These are phyloP conservation scores for Termitomyces sp. DNA, from an alignment of 768 basidiomycete genomes.

Conservation along the genomic window DNA sequence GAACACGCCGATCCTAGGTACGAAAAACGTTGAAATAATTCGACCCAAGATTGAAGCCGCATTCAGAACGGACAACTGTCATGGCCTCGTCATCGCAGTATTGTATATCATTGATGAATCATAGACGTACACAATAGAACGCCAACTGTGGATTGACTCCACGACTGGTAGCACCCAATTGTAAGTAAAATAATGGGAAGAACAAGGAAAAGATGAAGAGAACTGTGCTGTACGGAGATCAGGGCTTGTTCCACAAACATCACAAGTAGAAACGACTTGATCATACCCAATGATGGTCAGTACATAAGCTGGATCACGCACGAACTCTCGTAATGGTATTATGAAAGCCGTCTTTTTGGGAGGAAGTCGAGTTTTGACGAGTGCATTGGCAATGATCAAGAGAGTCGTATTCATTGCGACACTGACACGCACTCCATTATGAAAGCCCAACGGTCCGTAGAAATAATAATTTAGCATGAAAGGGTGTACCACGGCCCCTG, in stretches of 20 bases:
- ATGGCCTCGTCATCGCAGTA: not conserved
- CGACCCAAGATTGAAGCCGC: not conserved
- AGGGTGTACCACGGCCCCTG: not conserved
- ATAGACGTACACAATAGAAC: constrained; percentile 39
- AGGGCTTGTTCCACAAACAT: not conserved
- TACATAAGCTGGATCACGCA: not conserved
- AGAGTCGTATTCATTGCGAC: not conserved
- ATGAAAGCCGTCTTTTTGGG: not conserved
- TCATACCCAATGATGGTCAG: not conserved
- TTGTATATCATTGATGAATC: not conserved
- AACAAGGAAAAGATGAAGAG: constrained; percentile 30
- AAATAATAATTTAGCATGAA: not conserved
- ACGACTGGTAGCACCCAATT: constrained; percentile 38
- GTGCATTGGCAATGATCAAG: not conserved
- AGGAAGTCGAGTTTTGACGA: not conserved
- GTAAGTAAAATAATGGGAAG: constrained; percentile 45
- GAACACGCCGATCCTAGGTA: not conserved
- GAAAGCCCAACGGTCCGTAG: not conserved
- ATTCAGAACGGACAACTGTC: not conserved
- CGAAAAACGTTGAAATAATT: not conserved
- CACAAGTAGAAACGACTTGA: not conserved
- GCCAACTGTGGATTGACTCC: constrained; percentile 33
- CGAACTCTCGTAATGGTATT: not conserved
- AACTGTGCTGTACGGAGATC: constrained; percentile 15
- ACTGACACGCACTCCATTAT: not conserved